Percentiles rank a stretch among this genome's conserved stretches.
Conservation (phyloP, 2,329 filamentous ascomycete genomes). For the Colletotrichum brevisporum region DNA sequence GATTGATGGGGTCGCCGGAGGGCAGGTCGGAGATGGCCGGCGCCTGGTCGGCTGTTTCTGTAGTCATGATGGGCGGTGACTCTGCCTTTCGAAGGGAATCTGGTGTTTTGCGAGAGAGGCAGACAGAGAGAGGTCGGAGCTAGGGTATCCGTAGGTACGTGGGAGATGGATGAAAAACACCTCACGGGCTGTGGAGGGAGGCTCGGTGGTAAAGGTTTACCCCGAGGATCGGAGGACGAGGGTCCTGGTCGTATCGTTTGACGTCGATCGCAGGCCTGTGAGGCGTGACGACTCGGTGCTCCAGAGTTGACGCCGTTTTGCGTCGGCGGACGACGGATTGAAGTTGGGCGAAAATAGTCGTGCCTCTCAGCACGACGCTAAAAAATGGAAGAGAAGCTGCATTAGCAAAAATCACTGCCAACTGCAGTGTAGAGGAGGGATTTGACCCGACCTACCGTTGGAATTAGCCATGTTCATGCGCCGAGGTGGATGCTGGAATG, state of each 20-base stretch:
- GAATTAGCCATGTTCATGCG: slow-evolving; percentile 39
- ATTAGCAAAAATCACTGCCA: not conserved
- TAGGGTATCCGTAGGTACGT: not conserved
- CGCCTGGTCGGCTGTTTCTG: slow-evolving; percentile 38
- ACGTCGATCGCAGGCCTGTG: slow-evolving; percentile 25
- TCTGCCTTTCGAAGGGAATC: too few relatives aligned
- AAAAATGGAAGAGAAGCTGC: not conserved
- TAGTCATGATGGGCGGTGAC: slow-evolving; percentile 32
- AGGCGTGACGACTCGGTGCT: not conserved
- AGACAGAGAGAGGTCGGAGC: not conserved
- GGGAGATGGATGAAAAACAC: not conserved
- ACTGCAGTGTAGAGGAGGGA: slow-evolving; percentile 5
- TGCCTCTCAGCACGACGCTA: not conserved
- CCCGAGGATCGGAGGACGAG: slow-evolving; percentile 39
- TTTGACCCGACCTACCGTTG: slow-evolving; percentile 1
- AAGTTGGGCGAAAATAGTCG: not conserved
- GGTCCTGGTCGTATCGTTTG: slow-evolving; percentile 26
- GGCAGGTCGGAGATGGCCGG: slow-evolving; percentile 51
- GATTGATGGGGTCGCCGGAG: slow-evolving; percentile 53
- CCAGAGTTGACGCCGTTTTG: not conserved
- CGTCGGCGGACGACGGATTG: not conserved
- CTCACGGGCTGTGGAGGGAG: slow-evolving; percentile 16
- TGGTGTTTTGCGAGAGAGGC: too few relatives aligned
- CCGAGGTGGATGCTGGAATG: slow-evolving; percentile 26
- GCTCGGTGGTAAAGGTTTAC: slow-evolving; percentile 38